Evolutionary conservation across 169 alveolate species (phyloP), one percentile per base, ranked within the genome.

Genomic region (Hammondia hammondi): DNA sequence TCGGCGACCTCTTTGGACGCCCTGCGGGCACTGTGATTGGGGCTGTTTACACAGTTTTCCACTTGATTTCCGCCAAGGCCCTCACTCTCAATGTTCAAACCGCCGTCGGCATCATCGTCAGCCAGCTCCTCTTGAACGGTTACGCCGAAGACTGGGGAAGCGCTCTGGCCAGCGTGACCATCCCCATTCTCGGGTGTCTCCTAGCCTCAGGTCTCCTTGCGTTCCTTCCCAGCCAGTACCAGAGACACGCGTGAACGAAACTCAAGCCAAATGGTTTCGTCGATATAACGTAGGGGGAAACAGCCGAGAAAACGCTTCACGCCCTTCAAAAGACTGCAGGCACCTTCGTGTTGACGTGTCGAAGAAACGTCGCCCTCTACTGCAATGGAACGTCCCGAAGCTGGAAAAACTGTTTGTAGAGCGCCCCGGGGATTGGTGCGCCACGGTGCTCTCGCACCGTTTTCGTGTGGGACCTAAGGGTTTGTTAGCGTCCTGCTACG

Each of bases 121-220:
- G 61, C 24, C 90, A 82, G 72, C 48, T 32, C 29, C 90, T 82
- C 29, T 35, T 82, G 32, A 45, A 43, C 57, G 90, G 90, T 10
- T 43, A 82, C 35, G 90, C 45, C 61, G 90, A 82, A 43, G 90
- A 82, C 70, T 46, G 71, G 90, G 61, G 90, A 21, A 82, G 39
- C 27, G 29, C 90, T 19, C 7, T 82, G n/a, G 90, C 70, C 39
- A 43, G 90, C 70, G 37, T 82, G 17, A 0, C 29, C 21, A 48
- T 46, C 70, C 90, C 90, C 24, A 29, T 43, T 48, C 43, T 46
- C 35, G 70, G 90, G 2, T 14, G 43, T 43, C 71, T 82, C 43
- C 3, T 46, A 27, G 29, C 70, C 57, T 14, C 72, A 67, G 70
- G 52, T 37, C 61, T 82, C 43, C 29, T 82, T 43, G 7, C 90